These are phyloP conservation scores for Globisporangium cylindrosporum DNA, from an alignment of 352 stramenopile genomes.

Conservation along the genomic window DNA sequence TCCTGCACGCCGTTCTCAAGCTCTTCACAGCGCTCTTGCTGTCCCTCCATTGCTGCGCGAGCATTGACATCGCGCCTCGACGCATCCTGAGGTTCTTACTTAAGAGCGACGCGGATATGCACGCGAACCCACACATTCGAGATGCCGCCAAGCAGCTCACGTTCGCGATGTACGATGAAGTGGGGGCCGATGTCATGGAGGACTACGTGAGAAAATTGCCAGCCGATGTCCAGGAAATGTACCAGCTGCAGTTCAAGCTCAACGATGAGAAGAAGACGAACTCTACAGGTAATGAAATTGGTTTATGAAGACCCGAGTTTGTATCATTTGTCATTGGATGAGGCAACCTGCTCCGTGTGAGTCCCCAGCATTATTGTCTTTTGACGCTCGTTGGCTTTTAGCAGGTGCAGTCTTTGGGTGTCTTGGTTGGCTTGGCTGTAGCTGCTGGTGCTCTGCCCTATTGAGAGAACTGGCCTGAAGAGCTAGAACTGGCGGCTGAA, in stretches of 20 bases:
- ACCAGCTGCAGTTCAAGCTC: conserved; percentile 8
- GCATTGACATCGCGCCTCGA: conserved; percentile 38
- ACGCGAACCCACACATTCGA: conserved; percentile 39
- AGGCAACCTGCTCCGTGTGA: conserved; percentile 16
- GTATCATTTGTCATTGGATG: conserved; percentile 1
- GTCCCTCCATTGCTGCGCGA: conserved; percentile 48
- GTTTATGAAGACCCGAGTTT: not conserved
- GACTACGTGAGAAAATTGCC: conserved; percentile 5
- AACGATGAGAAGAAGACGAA: not conserved
- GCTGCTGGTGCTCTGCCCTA: not conserved
- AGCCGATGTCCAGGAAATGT: not conserved
- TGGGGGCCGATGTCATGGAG: conserved; percentile 28
- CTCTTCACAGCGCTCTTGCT: conserved; percentile 33
- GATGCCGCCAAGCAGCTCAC: conserved; percentile 38
- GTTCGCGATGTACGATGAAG: conserved; percentile 30
- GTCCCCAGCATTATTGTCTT: conserved; percentile 10
- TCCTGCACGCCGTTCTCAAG: conserved; percentile 39
- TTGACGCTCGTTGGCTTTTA: not conserved
- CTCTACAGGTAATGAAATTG: not conserved
- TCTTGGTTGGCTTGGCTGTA: not conserved
- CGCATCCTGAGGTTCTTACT: conserved; percentile 39
- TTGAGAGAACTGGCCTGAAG: not conserved
- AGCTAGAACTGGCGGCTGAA: not conserved
- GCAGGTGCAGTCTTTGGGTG: not conserved
- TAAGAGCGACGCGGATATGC: conserved; percentile 24